phyloP scores from a whole-genome alignment of 2,329 filamentous ascomycete genomes.

The Paecilomyces sp. region DNA sequence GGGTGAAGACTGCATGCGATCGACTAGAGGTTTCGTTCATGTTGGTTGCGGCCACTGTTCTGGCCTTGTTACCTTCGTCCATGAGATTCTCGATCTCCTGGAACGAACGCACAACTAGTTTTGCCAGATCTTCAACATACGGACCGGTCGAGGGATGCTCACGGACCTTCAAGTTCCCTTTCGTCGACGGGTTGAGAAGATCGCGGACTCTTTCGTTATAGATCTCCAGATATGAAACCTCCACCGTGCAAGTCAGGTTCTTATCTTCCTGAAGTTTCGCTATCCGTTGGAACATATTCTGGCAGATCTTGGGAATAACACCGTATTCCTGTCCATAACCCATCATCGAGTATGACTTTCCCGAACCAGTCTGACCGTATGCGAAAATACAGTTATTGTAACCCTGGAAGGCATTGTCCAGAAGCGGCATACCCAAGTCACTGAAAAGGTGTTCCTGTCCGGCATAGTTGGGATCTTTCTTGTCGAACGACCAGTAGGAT shows the following conservation, averaged over 20 bases:
- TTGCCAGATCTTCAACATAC: constrained; percentile 95
- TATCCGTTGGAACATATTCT: constrained; percentile 94
- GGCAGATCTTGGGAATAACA: constrained; percentile 94
- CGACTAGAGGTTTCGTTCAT: constrained; percentile 99
- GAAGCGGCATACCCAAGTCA: constrained; percentile 78
- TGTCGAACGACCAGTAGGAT: constrained; percentile 97
- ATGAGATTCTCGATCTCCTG: constrained; percentile 94
- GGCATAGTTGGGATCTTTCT: constrained; percentile 72
- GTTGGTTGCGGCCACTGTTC: constrained; percentile 96
- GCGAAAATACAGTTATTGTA: constrained; percentile 99
- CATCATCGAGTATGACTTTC: constrained; percentile 99
- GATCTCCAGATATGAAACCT: constrained; percentile 97
- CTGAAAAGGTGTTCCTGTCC: constrained; percentile 83
- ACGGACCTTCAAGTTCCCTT: constrained; percentile 92
- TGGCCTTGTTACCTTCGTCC: constrained; percentile 98
- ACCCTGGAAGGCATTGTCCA: constrained; percentile 96
- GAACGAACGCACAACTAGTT: constrained; percentile 88
- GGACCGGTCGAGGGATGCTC: constrained; percentile 96
- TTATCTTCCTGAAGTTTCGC: constrained; percentile 62
- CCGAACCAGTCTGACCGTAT: constrained; percentile 95
- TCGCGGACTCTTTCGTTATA: constrained; percentile 98
- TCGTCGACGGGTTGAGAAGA: constrained; percentile 87
- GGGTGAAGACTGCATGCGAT: constrained; percentile 95
- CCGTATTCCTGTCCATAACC: constrained; percentile 93
- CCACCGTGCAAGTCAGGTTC: constrained; percentile 80